A percentile compares a stretch with the other conserved stretches of the same genome.
Evolutionary conservation across 225 moss, liverwort and hornwort genomes (phyloP).

Genomic region (Physcomitrellopsis africana): DNA sequence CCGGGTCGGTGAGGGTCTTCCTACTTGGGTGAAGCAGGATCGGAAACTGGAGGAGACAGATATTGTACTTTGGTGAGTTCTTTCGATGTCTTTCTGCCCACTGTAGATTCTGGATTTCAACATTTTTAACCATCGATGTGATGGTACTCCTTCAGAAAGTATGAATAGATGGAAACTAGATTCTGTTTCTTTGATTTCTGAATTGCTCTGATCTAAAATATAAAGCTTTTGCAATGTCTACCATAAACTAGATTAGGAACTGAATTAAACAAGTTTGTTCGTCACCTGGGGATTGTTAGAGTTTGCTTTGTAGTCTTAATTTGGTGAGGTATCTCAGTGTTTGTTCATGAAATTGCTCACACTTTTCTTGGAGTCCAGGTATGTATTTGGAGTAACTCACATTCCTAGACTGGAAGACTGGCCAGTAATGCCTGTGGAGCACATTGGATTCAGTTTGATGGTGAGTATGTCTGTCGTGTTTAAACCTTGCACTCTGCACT

Average conservation of each 20-base stretch:
- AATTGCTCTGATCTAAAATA: background rate
- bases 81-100: background rate
- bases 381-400: constrained; percentile 85
- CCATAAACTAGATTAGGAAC: background rate
- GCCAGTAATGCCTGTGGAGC: constrained; percentile 95
- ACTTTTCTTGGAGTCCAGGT: constrained; percentile 44
- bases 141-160: background rate
- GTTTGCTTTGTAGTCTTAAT: too few species aligned
- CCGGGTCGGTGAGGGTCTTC: constrained; percentile 81
- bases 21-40: constrained; percentile 78
- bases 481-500: constrained; percentile 1
- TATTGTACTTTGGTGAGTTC: constrained; percentile 75
- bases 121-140: background rate
- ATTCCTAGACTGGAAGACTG: constrained; percentile 86
- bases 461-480: constrained; percentile 37
- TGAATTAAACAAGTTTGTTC: background rate
- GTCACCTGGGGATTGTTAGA: too few species aligned
- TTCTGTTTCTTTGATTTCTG: background rate
- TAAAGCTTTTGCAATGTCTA: background rate
- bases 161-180: background rate
- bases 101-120: background rate
- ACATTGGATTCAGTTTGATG: constrained; percentile 73
- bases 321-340: too few species aligned
- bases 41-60: constrained; percentile 85
- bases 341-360: too few species aligned